These are phyloP conservation scores for Globisporangium cylindrosporum DNA, from an alignment of 352 stramenopile genomes.

Conservation along the genomic window DNA sequence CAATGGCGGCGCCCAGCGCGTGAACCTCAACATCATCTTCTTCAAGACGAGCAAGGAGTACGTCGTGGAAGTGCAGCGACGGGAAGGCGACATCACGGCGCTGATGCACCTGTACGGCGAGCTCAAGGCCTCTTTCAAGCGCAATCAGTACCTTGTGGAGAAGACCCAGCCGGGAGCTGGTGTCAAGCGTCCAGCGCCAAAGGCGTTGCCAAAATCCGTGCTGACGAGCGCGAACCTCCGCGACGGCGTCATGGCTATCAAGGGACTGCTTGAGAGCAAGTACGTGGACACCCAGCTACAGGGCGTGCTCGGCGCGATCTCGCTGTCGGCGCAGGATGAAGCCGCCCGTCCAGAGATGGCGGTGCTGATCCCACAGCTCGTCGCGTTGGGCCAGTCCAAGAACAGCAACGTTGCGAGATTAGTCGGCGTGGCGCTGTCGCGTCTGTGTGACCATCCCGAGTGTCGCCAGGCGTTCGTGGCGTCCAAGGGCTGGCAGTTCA, in stretches of 20 bases:
- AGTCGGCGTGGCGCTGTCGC: slow-evolving; percentile 68
- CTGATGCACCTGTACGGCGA: slow-evolving; percentile 80
- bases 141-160: slow-evolving; percentile 64
- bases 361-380: slow-evolving; percentile 61
- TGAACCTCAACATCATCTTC: slow-evolving; percentile 76
- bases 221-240: slow-evolving; percentile 46
- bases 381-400: slow-evolving; percentile 60
- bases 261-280: slow-evolving; percentile 74
- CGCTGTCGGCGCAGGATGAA: slow-evolving; percentile 57
- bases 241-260: slow-evolving; percentile 58
- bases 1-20: slow-evolving; percentile 45
- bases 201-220: slow-evolving; percentile 48
- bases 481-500: slow-evolving; percentile 82
- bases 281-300: slow-evolving; percentile 79
- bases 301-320: slow-evolving; percentile 77
- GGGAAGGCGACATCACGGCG: slow-evolving; percentile 77
- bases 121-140: slow-evolving; percentile 73
- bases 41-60: slow-evolving; percentile 77
- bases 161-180: slow-evolving; percentile 42
- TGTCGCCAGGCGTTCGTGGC: slow-evolving; percentile 80
- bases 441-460: slow-evolving; percentile 81
- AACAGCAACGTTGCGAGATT: slow-evolving; percentile 57
- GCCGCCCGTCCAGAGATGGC: slow-evolving; percentile 62
- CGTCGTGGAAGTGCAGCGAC: slow-evolving; percentile 70
- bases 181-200: slow-evolving; percentile 68